Evolutionary conservation across 495 filamentous ascomycete genomes (phyloP).

Genomic region (Penicillium egyptiacum): DNA sequence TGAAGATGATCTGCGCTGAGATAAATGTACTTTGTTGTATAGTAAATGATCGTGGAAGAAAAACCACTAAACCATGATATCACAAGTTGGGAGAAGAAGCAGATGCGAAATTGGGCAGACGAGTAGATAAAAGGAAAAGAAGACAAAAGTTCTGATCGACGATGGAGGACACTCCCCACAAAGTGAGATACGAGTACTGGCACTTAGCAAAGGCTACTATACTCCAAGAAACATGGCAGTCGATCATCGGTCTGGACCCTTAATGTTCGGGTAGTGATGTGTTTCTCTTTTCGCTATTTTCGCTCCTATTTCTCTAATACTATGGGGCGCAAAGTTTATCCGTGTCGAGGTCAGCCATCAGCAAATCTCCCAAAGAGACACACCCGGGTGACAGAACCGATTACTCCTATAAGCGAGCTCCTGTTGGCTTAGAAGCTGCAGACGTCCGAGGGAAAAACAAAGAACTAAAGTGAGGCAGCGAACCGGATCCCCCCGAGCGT

Average conservation of each 20-base stretch:
- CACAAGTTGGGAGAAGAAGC: conserved; percentile 10
- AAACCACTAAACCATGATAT: neutral
- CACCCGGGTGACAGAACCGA: conserved; percentile 7
- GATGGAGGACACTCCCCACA: conserved; percentile 12
- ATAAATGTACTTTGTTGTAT: neutral
- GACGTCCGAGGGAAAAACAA: conserved; percentile 2
- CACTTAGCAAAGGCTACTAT: conserved; percentile 13
- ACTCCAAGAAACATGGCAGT: conserved; percentile 7
- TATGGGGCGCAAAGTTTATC: neutral
- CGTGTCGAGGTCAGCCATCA: neutral
- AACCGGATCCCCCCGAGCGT: conserved; percentile 41
- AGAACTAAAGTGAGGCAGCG: conserved; percentile 46
- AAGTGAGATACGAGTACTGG: conserved; percentile 12
- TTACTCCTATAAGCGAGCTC: neutral
- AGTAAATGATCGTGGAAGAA: neutral
- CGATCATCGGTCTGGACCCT: conserved; percentile 17
- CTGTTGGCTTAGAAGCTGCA: conserved; percentile 16
- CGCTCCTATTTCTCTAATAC: neutral
- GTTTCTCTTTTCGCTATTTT: neutral
- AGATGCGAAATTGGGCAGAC: conserved; percentile 11
- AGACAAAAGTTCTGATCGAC: conserved; percentile 18
- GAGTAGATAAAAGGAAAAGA: conserved; percentile 9
- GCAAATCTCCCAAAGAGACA: conserved; percentile 1
- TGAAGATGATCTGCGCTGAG: conserved; percentile 1
- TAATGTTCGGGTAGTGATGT: neutral